Percentiles rank a stretch among this genome's conserved stretches.
Conservation (phyloP, 495 filamentous ascomycete species). For the Penicillium tannophilum region DNA sequence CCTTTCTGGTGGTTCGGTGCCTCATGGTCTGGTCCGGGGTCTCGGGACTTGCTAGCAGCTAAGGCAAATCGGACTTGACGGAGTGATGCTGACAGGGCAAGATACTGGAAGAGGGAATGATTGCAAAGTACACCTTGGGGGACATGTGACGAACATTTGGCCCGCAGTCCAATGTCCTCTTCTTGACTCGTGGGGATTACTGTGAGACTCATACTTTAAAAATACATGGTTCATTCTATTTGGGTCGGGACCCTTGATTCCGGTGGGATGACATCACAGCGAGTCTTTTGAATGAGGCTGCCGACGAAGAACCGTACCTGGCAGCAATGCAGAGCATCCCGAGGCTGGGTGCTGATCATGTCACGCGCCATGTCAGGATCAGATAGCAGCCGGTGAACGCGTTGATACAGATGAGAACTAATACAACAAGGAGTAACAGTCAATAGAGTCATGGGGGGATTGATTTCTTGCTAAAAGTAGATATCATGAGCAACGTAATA, state of each 20-base stretch:
- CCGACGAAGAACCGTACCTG: background rate
- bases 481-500: background rate
- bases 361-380: background rate
- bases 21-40: background rate
- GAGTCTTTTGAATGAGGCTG: background rate
- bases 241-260: background rate
- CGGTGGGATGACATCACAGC: background rate
- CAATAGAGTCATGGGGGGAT: background rate
- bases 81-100: background rate
- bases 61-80: background rate
- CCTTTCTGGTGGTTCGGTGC: background rate
- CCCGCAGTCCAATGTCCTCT: background rate
- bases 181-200: background rate
- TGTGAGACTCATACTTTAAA: background rate
- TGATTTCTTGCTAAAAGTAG: constrained; percentile 1
- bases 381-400: background rate
- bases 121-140: background rate
- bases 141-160: background rate
- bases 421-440: background rate
- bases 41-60: background rate
- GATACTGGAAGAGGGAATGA: background rate
- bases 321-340: background rate
- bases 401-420: background rate
- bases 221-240: background rate
- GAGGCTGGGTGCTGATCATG: background rate